These are phyloP conservation scores for Geranium incanum DNA, from an alignment of 441 rosid species.

Conservation along the genomic window DNA sequence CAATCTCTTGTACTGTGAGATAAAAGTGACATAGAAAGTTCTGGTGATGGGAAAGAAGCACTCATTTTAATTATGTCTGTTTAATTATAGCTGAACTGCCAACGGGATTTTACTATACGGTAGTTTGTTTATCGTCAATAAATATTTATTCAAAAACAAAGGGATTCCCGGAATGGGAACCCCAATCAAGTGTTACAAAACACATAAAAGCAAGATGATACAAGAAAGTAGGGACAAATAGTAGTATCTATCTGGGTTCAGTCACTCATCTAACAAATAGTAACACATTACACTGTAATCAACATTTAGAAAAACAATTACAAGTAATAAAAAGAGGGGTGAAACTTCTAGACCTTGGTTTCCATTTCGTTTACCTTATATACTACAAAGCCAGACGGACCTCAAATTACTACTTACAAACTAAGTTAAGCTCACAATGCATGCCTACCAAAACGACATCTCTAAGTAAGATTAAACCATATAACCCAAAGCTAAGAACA, in stretches of 20 bases:
- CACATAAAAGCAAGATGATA: too few relatives aligned
- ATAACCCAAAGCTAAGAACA: not conserved
- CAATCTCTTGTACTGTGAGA: not conserved
- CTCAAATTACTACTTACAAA: too few relatives aligned
- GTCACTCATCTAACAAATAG: not conserved
- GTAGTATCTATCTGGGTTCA: not conserved
- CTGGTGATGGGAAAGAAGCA: too few relatives aligned
- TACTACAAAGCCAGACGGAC: too few relatives aligned
- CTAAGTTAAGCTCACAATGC: not conserved
- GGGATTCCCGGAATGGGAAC: too few relatives aligned
- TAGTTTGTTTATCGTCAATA: not conserved
- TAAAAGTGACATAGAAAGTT: too few relatives aligned
- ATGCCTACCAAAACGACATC: not conserved
- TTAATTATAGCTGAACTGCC: not conserved
- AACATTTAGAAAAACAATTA: not conserved
- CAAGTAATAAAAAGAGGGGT: not conserved
- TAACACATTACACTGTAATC: not conserved
- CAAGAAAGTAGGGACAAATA: too few relatives aligned
- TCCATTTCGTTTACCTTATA: not conserved
- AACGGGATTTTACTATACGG: not conserved
- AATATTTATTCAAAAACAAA: too few relatives aligned
- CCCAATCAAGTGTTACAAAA: too few relatives aligned
- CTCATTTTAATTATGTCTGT: not conserved
- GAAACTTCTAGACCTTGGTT: not conserved
- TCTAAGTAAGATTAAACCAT: not conserved